Percentiles rank a stretch among this genome's conserved stretches.
Evolutionary conservation across 495 filamentous ascomycete species (phyloP).

Genomic region (Talaromyces nanjingensis): DNA sequence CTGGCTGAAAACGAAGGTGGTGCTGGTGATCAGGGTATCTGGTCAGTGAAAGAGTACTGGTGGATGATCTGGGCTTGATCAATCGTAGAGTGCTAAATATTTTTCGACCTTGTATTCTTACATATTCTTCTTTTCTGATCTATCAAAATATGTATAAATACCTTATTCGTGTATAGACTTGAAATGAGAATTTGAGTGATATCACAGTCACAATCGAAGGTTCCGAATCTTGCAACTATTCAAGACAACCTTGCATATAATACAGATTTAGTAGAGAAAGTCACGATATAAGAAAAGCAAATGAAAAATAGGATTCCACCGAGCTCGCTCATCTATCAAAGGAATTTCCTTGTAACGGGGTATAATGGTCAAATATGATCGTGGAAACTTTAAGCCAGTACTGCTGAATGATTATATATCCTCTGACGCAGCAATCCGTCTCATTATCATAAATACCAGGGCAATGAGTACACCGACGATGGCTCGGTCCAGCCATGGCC

Average conservation of each 20-base stretch:
- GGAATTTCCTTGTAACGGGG: neutral
- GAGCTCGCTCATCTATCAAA: neutral
- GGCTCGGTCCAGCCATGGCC: slow-evolving; percentile 49
- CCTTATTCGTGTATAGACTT: neutral
- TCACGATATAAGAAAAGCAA: neutral
- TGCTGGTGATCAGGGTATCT: slow-evolving; percentile 27
- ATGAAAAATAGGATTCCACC: neutral
- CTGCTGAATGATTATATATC: neutral
- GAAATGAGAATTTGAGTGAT: neutral
- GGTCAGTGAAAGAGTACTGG: slow-evolving; percentile 61
- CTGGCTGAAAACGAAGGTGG: slow-evolving; percentile 23
- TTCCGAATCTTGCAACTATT: neutral
- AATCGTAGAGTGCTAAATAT: neutral
- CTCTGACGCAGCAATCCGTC: slow-evolving; percentile 19
- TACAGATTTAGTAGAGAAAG: neutral
- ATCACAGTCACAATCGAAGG: neutral
- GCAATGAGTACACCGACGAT: slow-evolving; percentile 45
- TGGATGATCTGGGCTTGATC: slow-evolving; percentile 40
- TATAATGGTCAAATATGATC: slow-evolving; percentile 2
- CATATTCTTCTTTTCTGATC: neutral
- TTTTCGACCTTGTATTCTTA: neutral
- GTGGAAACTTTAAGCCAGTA: neutral
- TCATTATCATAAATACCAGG: slow-evolving; percentile 39
- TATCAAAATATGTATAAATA: neutral
- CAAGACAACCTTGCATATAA: neutral